phyloP scores from a whole-genome alignment of 352 stramenopile species.

The Pythium rishiriense region DNA sequence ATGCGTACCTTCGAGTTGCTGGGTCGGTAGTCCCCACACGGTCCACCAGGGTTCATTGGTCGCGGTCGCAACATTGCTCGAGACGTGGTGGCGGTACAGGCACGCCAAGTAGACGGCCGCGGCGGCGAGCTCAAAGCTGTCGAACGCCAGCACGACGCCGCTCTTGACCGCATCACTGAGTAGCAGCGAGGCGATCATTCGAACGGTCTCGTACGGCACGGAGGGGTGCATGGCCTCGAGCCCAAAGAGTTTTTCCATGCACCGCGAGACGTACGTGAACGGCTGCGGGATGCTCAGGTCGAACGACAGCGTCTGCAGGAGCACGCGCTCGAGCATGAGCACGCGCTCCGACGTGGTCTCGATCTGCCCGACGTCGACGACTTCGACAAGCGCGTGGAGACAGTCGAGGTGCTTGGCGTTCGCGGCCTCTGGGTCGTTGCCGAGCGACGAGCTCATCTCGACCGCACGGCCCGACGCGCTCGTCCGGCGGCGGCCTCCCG shows the following conservation, averaged over 20 bases:
- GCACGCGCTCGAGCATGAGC: constrained; percentile 65
- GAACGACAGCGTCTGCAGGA: constrained; percentile 77
- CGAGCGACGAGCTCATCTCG: constrained; percentile 50
- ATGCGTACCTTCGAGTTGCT: constrained; percentile 49
- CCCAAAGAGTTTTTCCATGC: constrained; percentile 56
- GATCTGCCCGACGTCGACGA: constrained; percentile 66
- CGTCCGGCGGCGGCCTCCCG: constrained; percentile 21
- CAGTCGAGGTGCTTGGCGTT: constrained; percentile 71
- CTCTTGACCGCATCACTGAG: constrained; percentile 63
- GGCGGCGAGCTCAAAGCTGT: constrained; percentile 47
- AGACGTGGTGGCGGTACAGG: constrained; percentile 57
- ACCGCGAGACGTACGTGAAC: constrained; percentile 55
- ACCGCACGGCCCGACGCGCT: constrained; percentile 40
- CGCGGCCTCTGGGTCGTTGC: constrained; percentile 53
- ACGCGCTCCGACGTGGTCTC: constrained; percentile 63
- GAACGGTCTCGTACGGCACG: constrained; percentile 47
- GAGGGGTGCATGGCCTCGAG: constrained; percentile 59
- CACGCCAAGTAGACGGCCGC: constrained; percentile 74
- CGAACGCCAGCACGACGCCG: constrained; percentile 54
- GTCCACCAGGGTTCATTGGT: constrained; percentile 73
- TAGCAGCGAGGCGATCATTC: constrained; percentile 53
- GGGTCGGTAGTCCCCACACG: constrained; percentile 43
- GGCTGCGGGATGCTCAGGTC: constrained; percentile 69
- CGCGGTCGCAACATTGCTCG: constrained; percentile 59
- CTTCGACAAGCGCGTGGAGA: constrained; percentile 55